phyloP scores from a whole-genome alignment of 371 early-diverging fungal genomes.

The Catenaria anguillulae region DNA sequence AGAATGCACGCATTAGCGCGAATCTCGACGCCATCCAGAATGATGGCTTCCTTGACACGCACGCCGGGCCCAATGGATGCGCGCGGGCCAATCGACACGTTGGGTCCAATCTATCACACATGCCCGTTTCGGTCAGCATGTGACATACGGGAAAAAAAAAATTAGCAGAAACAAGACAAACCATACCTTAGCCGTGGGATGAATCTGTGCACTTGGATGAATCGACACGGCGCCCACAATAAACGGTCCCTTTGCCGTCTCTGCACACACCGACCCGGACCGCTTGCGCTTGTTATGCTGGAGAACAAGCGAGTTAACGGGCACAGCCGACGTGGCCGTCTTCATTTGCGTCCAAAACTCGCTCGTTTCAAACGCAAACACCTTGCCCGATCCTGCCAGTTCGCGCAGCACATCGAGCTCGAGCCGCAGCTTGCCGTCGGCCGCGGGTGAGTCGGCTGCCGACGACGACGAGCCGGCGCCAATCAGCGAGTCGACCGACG shows the following conservation, averaged over 20 bases:
- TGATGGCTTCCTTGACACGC: slow-evolving; percentile 82
- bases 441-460: neutral
- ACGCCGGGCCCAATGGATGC: slow-evolving; percentile 87
- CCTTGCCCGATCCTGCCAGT: slow-evolving; percentile 59
- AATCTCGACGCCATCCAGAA: slow-evolving; percentile 88
- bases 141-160: neutral
- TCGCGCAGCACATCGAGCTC: slow-evolving; percentile 82
- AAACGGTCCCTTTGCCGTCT: slow-evolving; percentile 40
- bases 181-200: slow-evolving; percentile 74
- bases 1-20: slow-evolving; percentile 56
- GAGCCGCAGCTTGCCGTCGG: slow-evolving; percentile 57
- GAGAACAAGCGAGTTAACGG: slow-evolving; percentile 78
- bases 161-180: neutral
- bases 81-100: slow-evolving; percentile 89
- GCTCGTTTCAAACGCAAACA: slow-evolving; percentile 60
- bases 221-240: slow-evolving; percentile 82
- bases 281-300: slow-evolving; percentile 36
- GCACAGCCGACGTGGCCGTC: slow-evolving; percentile 87
- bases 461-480: neutral
- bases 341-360: slow-evolving; percentile 92
- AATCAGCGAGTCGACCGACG: neutral
- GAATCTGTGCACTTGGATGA: slow-evolving; percentile 82
- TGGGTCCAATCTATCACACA: slow-evolving; percentile 81
- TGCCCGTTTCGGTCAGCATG: neutral
- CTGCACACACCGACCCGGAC: slow-evolving; percentile 2